Base-by-base conservation (phyloP, 495 filamentous ascomycete species). In the Penicillium goetzii region DNA sequence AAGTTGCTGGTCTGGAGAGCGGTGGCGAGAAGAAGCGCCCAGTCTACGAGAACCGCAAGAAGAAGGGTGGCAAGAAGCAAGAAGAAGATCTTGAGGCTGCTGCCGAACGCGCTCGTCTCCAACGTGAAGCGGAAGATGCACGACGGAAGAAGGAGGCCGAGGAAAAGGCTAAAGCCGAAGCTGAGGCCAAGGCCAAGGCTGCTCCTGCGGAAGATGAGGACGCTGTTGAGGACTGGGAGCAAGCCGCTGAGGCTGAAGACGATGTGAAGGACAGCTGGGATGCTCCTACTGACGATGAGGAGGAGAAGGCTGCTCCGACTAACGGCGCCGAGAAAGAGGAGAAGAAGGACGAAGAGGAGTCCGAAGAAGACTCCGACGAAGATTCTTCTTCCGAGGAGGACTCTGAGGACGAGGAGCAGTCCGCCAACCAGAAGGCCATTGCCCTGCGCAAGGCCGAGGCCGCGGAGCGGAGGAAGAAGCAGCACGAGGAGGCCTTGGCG, bases 191-290 rank as follows among this genome's bases (percentile, higher is more conserved):
- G 65, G 86, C 83, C 23, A 79, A 74, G 30, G 85, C 84, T 62
- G 84, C 82, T 38, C 83, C 78, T 59, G 78, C 71, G 14, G 83
- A 86, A 61, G 84, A 88, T 43, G 83, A 84, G 45, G 81, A 72
- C 45, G 88, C 88, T 58, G 76, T 89, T 23, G 94, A 96, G 49
- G 92, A 96, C 68, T 97, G 94, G 95, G 93, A 97, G 76, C 84
- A 87, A 53, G 90, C 90, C 52, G 91, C 89, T 30, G 92, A 91
- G 51, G 86, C 89, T 17, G 86, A 86, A 32, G 87, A 90, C 8
- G 87, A 90, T 59, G 83, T 96, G 53, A 97, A 97, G 73, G 95
- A 97, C 59, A 94, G 89, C 77, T 98, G 94, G 94, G 95, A 98
- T 74, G 92, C 91, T 57, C 85, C 89, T 33, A 87, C 88, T 0